phyloP scores from a whole-genome alignment of 2,329 filamentous ascomycete genomes.

The Sporothrix brasiliensis region DNA sequence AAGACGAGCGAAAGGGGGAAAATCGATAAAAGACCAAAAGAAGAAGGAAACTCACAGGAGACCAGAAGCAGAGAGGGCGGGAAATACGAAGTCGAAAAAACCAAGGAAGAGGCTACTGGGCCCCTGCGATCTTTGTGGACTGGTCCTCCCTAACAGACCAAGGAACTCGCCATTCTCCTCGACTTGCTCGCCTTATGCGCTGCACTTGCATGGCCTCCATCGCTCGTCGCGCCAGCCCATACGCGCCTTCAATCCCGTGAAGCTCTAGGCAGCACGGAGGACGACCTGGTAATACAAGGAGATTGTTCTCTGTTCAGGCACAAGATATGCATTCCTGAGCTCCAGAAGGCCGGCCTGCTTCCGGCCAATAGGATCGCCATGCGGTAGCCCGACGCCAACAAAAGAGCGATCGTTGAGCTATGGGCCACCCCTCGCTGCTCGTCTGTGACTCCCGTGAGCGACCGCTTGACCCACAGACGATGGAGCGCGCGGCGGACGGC shows the following conservation, averaged over 20 bases:
- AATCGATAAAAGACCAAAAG: background rate
- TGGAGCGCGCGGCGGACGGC: background rate
- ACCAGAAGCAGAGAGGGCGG: background rate
- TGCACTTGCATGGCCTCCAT: background rate
- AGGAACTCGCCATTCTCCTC: background rate
- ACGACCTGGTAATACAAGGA: background rate
- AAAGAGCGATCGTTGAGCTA: constrained; percentile 7
- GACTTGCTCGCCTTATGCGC: background rate
- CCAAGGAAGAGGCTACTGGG: too few species aligned
- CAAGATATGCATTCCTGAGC: constrained; percentile 11
- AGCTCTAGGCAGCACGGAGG: background rate
- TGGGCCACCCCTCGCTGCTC: background rate
- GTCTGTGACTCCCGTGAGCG: constrained; percentile 27
- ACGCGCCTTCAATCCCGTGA: background rate
- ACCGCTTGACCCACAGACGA: constrained; percentile 21
- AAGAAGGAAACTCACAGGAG: background rate
- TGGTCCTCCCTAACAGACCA: too few species aligned
- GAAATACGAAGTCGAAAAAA: background rate
- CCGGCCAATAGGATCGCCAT: constrained; percentile 26
- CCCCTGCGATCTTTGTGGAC: too few species aligned
- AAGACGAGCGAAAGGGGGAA: background rate
- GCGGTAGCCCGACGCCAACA: constrained; percentile 7
- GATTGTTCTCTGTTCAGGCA: constrained; percentile 1
- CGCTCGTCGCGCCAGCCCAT: constrained; percentile 3
- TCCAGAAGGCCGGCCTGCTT: background rate